Base-by-base conservation (phyloP, 129 eudicot genomes). In the Gnaphalium uliginosum region DNA sequence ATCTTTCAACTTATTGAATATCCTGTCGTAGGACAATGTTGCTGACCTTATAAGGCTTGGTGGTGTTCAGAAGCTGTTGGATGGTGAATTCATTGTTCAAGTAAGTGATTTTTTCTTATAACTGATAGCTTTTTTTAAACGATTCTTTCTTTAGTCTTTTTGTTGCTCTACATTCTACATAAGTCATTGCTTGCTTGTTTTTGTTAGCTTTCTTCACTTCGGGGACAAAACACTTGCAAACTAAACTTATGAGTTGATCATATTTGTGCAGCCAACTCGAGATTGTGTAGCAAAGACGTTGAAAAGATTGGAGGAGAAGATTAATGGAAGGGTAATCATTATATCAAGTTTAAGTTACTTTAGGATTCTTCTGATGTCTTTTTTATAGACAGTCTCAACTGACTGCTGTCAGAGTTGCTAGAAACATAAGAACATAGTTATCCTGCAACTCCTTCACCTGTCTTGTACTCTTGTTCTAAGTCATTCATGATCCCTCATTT, bases 301-400 rank as follows among this genome's bases (percentile, higher is more conserved):
- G 81, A 87, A 88, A 71, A 85, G 91, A 67, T 76, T 94, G 48
- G 97, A 94, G 87, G 97, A 89, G 72, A 93, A 93, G 85, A 90
- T 90, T 48, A 79, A 85, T 60, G 96, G 96, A 69, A 85, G 88
- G 78, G 98, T 90, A 83, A 90, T 91, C 21, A 61, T 48, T 74
- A 18, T 30, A 72, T n/a, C 19, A 37, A 41, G 8, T 37, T 51
- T 79, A 43, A 39, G 66, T 41, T 30, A 32, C 51, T 75, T 22
- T 65, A 75, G 23, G 7, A 43, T 69, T 68, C 24, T 70, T 66
- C 19, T 23, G 58, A 76, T 67, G 23, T 35, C 23, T 22, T 15
- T 37, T n/a, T 64, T 75, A 11, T 54, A 39, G 41, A 24, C 22
- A 24, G 76, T 35, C 15, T 33, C 15, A 54, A 57, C 27, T 62